Conservation (phyloP, 164 flowering plant genomes). For the Nymphaea thermarum region DNA sequence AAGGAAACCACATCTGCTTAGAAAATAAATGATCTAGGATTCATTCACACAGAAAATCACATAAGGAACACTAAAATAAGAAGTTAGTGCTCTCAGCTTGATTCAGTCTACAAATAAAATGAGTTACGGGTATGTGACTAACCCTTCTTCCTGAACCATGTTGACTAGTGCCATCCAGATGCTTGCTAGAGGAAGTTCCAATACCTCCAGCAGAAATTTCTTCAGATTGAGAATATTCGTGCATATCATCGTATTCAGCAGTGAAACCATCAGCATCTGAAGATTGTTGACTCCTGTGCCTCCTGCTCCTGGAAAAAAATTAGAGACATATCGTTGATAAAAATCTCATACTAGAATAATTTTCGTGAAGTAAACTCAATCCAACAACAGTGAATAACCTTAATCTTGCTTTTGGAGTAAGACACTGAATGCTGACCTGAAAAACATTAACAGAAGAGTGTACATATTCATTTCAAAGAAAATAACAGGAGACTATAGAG, state of each 20-base stretch:
- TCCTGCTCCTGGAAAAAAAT: slow-evolving; percentile 30
- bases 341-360: not conserved
- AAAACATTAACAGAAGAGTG: slow-evolving; percentile 3
- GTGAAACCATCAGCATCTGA: slow-evolving; percentile 18
- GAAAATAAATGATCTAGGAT: too few species aligned
- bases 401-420: slow-evolving; percentile 28
- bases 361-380: not conserved
- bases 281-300: slow-evolving; percentile 16
- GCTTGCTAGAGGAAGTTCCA: slow-evolving; percentile 37
- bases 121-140: too few species aligned
- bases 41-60: too few species aligned
- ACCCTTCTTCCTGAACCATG: slow-evolving; percentile 3
- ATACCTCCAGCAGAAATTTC: slow-evolving; percentile 15
- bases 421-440: slow-evolving; percentile 54
- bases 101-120: too few species aligned
- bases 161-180: slow-evolving; percentile 17
- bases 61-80: too few species aligned
- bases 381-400: slow-evolving; percentile 13
- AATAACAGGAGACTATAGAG: not conserved
- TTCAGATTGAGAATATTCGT: slow-evolving; percentile 38
- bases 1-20: too few species aligned
- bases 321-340: slow-evolving; percentile 4
- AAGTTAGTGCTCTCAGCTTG: too few species aligned
- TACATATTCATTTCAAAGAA: not conserved
- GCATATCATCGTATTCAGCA: slow-evolving; percentile 22